Conservation (phyloP, 352 stramenopile genomes). For the Aphanomyces euteiches region DNA sequence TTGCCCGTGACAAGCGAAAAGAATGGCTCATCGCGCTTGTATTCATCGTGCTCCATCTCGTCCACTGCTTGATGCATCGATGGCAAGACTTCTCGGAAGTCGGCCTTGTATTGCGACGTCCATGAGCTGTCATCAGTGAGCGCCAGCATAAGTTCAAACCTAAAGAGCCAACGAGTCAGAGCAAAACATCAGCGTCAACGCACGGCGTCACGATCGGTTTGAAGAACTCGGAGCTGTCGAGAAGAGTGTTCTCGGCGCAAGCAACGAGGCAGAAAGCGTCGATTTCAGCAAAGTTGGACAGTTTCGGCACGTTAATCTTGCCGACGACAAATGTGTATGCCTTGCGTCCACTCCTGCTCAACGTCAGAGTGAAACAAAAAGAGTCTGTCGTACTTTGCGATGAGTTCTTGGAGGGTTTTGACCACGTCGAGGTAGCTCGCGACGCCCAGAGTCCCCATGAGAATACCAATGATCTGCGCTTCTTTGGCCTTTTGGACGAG, state of each 20-base stretch:
- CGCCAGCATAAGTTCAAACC: slow-evolving; percentile 91
- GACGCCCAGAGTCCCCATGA: slow-evolving; percentile 93
- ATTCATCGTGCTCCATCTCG: slow-evolving; percentile 35
- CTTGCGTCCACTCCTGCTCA: slow-evolving; percentile 83
- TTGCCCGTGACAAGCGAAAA: slow-evolving; percentile 80
- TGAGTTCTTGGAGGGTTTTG: slow-evolving; percentile 76
- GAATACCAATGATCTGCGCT: slow-evolving; percentile 93
- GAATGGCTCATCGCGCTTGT: slow-evolving; percentile 59
- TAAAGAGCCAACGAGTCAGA: background rate
- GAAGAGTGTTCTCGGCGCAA: slow-evolving; percentile 93
- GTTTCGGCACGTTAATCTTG: slow-evolving; percentile 96
- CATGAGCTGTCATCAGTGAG: slow-evolving; percentile 84
- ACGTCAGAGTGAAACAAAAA: slow-evolving; percentile 3
- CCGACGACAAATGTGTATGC: slow-evolving; percentile 96
- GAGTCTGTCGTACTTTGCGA: slow-evolving; percentile 63
- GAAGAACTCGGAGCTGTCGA: slow-evolving; percentile 90
- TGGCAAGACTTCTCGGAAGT: slow-evolving; percentile 78
- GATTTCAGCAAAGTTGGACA: slow-evolving; percentile 97
- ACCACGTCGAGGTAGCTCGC: slow-evolving; percentile 91
- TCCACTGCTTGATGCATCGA: slow-evolving; percentile 39
- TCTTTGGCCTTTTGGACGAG: slow-evolving; percentile 92
- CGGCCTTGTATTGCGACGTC: slow-evolving; percentile 79
- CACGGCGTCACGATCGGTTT: slow-evolving; percentile 91
- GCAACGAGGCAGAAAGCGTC: slow-evolving; percentile 96
- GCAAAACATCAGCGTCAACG: background rate